These are phyloP conservation scores for Acanthamoeba lenticulata DNA, from an alignment of 208 protist species.

Conservation along the genomic window DNA sequence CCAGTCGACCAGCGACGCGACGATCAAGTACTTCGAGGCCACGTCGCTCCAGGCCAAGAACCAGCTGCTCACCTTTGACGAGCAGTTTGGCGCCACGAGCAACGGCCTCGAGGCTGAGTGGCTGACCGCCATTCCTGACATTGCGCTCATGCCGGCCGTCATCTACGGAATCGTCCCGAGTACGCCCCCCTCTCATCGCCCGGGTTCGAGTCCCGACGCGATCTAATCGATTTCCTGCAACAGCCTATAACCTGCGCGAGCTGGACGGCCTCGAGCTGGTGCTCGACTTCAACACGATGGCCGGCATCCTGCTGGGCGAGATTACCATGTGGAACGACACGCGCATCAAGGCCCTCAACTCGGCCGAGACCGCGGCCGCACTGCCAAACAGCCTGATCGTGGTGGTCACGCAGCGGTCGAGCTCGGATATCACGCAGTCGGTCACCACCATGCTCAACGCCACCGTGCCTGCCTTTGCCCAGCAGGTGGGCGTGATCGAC, in stretches of 20 bases:
- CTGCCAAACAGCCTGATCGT: not conserved
- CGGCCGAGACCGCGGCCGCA: not conserved
- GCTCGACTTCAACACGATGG: not conserved
- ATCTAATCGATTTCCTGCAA: not conserved
- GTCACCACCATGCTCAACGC: not conserved
- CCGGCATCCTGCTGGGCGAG: not conserved
- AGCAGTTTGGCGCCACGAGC: not conserved
- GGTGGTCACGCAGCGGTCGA: not conserved
- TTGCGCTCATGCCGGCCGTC: not conserved
- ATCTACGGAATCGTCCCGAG: not conserved
- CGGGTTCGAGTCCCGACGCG: too few relatives aligned
- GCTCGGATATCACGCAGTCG: not conserved
- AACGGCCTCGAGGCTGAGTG: not conserved
- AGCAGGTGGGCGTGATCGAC: not conserved
- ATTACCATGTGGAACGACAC: constrained; percentile 37
- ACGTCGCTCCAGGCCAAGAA: not conserved
- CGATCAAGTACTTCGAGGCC: not conserved
- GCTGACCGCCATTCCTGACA: not conserved
- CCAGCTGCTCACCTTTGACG: not conserved
- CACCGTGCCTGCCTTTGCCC: not conserved
- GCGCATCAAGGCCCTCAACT: constrained; percentile 26
- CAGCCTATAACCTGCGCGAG: not conserved
- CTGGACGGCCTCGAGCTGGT: not conserved
- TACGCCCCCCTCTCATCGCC: not conserved
- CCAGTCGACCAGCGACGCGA: too few relatives aligned